phyloP scores from a whole-genome alignment of 2,329 filamentous ascomycete species.

The Verruconis gallopava region DNA sequence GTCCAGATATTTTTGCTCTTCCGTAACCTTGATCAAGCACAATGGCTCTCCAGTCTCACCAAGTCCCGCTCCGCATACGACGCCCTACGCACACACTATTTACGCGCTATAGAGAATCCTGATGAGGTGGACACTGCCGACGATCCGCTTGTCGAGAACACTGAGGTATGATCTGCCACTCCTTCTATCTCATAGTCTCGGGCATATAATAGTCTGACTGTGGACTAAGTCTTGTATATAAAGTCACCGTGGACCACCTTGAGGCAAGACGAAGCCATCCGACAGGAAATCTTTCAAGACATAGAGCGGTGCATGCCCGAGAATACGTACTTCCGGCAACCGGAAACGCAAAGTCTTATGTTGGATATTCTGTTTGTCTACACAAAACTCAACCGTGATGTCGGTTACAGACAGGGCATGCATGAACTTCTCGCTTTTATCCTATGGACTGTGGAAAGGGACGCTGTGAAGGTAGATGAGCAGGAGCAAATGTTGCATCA shows the following conservation, averaged over 20 bases:
- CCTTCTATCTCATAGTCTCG: constrained; percentile 15
- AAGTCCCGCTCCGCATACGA: constrained; percentile 64
- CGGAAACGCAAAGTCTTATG: constrained; percentile 64
- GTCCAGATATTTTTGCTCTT: constrained; percentile 63
- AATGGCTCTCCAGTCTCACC: constrained; percentile 55
- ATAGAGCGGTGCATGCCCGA: constrained; percentile 85
- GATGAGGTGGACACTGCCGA: constrained; percentile 61
- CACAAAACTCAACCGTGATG: constrained; percentile 77
- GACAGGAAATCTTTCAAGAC: constrained; percentile 86
- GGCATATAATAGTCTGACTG: constrained; percentile 26
- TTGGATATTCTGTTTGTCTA: constrained; percentile 87
- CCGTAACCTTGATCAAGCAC: constrained; percentile 48
- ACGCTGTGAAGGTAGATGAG: constrained; percentile 44
- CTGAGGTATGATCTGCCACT: constrained; percentile 37
- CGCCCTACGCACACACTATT: constrained; percentile 57
- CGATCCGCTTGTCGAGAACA: constrained; percentile 80
- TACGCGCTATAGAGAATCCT: constrained; percentile 73
- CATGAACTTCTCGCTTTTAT: constrained; percentile 89
- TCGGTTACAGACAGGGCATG: constrained; percentile 97
- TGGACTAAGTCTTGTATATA: constrained; percentile 33
- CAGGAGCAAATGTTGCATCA: constrained; percentile 35
- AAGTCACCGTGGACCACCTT: constrained; percentile 89
- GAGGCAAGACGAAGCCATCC: constrained; percentile 68
- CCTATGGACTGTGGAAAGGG: constrained; percentile 68
- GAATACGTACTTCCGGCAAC: constrained; percentile 76